Percentiles rank a stretch among this genome's conserved stretches.
Evolutionary conservation across 352 stramenopile genomes (phyloP).

Genomic region (Phytophthora pini): DNA sequence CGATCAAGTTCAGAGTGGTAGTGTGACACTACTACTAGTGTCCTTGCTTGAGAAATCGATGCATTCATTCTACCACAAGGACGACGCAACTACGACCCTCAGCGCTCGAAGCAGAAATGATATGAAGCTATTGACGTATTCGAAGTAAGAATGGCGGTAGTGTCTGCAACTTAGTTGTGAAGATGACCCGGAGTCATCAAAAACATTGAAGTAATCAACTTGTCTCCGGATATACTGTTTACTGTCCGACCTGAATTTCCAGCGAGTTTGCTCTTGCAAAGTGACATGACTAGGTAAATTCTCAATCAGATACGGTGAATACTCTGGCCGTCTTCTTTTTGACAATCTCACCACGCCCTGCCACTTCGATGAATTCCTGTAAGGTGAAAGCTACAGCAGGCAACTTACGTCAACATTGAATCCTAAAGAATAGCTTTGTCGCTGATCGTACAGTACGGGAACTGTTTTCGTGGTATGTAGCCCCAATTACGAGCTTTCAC

Average conservation of each 20-base stretch:
- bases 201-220: background rate
- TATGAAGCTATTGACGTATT: conserved; percentile 7
- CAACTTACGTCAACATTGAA: too few relatives aligned
- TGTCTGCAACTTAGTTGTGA: conserved; percentile 7
- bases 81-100: background rate
- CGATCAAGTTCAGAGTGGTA: conserved; percentile 1
- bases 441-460: too few relatives aligned
- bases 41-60: background rate
- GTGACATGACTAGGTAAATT: conserved; percentile 3
- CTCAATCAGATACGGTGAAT: conserved; percentile 6
- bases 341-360: too few relatives aligned
- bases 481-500: too few relatives aligned
- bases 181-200: background rate
- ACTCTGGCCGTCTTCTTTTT: too few relatives aligned
- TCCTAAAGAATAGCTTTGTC: too few relatives aligned
- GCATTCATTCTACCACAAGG: conserved; percentile 5
- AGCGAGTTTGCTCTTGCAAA: background rate
- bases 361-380: too few relatives aligned
- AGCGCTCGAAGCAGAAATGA: conserved; percentile 13
- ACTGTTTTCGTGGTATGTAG: too few relatives aligned
- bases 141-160: conserved; percentile 2
- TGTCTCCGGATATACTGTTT: background rate
- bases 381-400: too few relatives aligned
- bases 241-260: conserved; percentile 1
- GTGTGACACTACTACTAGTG: too few relatives aligned